Conservation (phyloP, 2,329 filamentous ascomycete species). For the Microdochium paspali region DNA sequence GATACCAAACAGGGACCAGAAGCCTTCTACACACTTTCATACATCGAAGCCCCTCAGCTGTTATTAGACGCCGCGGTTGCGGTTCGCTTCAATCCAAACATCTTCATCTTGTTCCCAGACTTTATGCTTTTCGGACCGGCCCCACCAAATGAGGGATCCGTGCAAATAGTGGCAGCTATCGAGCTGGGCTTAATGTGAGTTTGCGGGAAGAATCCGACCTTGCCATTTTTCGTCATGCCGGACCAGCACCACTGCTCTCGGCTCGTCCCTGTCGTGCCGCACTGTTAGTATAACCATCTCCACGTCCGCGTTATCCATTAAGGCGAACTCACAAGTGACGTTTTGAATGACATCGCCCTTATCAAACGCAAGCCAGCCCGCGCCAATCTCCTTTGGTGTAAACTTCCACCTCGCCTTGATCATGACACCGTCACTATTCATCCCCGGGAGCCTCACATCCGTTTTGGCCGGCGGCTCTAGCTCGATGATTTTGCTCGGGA, state of each 20-base stretch:
- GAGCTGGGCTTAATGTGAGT: constrained; percentile 36
- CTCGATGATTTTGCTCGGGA: constrained; percentile 16
- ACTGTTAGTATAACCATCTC: constrained; percentile 17
- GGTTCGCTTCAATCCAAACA: background rate
- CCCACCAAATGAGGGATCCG: background rate
- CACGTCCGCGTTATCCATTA: too few relatives aligned
- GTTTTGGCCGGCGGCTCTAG: constrained; percentile 15
- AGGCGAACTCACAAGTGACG: constrained; percentile 38
- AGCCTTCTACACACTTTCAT: too few relatives aligned
- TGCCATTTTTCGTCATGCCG: constrained; percentile 40
- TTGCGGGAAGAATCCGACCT: constrained; percentile 42
- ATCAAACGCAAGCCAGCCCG: constrained; percentile 26
- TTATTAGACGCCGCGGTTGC: background rate
- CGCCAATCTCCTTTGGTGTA: constrained; percentile 14
- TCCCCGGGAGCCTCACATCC: constrained; percentile 10
- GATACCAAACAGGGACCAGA: too few relatives aligned
- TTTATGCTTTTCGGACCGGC: background rate
- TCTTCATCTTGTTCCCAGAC: background rate
- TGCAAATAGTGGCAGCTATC: constrained; percentile 11
- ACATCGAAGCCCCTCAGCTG: too few relatives aligned
- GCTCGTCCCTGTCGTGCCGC: constrained; percentile 25
- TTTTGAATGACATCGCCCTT: constrained; percentile 40
- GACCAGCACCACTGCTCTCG: constrained; percentile 48
- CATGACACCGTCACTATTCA: constrained; percentile 10
- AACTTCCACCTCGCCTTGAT: constrained; percentile 22